Conservation (phyloP, 2,329 filamentous ascomycete species). For the Penicillium aurantiogriseum region DNA sequence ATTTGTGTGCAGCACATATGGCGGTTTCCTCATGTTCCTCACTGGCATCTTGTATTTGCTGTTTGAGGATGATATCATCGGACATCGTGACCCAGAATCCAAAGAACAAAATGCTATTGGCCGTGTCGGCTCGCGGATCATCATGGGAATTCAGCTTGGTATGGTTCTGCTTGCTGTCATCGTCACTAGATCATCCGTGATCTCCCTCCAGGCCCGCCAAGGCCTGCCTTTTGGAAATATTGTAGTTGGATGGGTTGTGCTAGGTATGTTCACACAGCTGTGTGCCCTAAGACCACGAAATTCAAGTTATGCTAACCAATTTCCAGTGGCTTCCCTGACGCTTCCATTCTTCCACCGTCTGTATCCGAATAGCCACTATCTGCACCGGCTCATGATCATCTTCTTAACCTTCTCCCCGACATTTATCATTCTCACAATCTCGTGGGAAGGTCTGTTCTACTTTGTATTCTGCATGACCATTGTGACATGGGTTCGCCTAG, state of each 20-base stretch:
- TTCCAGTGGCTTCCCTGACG: conserved; percentile 66
- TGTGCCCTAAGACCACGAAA: not conserved
- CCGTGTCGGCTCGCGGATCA: conserved; percentile 38
- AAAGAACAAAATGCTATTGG: conserved; percentile 18
- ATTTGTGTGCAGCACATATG: conserved; percentile 57
- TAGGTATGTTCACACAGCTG: conserved; percentile 55
- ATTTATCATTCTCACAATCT: conserved; percentile 95
- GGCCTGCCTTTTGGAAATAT: conserved; percentile 88
- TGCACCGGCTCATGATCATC: conserved; percentile 82
- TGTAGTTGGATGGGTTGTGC: conserved; percentile 75
- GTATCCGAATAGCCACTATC: conserved; percentile 79
- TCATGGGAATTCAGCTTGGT: conserved; percentile 61
- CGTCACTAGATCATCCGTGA: conserved; percentile 81
- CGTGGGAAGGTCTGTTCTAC: conserved; percentile 96
- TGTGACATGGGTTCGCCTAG: conserved; percentile 86
- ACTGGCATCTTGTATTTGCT: conserved; percentile 75
- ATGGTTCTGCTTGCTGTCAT: conserved; percentile 77
- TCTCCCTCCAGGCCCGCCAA: conserved; percentile 78
- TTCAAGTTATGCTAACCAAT: conserved; percentile 9
- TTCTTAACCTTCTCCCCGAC: conserved; percentile 91
- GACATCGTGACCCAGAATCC: conserved; percentile 34
- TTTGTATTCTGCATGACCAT: conserved; percentile 80
- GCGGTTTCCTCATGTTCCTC: conserved; percentile 73
- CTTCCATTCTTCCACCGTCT: conserved; percentile 80
- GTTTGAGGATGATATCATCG: conserved; percentile 67